Evolutionary conservation across 371 early-diverging fungal species (phyloP).

Genomic region (Smittium culicis): DNA sequence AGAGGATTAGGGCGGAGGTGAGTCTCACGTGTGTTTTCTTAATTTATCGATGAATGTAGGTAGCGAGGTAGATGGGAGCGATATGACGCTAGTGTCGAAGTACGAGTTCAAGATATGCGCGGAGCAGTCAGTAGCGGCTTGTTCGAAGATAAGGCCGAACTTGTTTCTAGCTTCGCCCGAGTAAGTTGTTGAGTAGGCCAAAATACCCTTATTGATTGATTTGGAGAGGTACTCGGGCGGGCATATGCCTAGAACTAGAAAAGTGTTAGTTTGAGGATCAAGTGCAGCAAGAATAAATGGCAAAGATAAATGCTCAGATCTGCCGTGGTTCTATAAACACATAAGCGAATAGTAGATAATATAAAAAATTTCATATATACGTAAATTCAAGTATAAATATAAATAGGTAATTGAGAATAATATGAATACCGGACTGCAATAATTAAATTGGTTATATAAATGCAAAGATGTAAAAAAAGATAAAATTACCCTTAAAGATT

Average conservation of each 20-base stretch:
- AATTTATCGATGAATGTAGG: slow-evolving; percentile 5
- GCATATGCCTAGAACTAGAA: slow-evolving; percentile 46
- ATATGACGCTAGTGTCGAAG: slow-evolving; percentile 1
- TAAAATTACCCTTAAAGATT: slow-evolving; percentile 45
- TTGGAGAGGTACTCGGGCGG: slow-evolving; percentile 17
- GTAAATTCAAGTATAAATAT: too few species aligned
- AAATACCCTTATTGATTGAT: not conserved
- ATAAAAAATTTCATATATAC: too few species aligned
- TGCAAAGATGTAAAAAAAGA: not conserved
- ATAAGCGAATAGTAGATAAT: too few species aligned
- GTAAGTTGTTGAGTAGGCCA: slow-evolving; percentile 30
- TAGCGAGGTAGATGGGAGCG: not conserved
- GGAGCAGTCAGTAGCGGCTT: slow-evolving; percentile 36
- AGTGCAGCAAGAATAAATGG: slow-evolving; percentile 35
- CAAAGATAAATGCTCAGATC: slow-evolving; percentile 37
- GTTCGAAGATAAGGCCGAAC: slow-evolving; percentile 56
- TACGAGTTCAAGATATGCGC: slow-evolving; percentile 5
- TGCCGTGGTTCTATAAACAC: slow-evolving; percentile 18
- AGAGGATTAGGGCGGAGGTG: too few species aligned
- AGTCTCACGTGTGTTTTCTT: not conserved
- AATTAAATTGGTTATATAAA: too few species aligned
- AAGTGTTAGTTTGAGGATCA: slow-evolving; percentile 41
- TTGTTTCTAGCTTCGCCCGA: slow-evolving; percentile 49
- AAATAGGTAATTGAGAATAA: too few species aligned
- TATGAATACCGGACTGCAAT: too few species aligned